Conservation (phyloP, 2,329 filamentous ascomycete genomes). For the Cordyceps cicadae region DNA sequence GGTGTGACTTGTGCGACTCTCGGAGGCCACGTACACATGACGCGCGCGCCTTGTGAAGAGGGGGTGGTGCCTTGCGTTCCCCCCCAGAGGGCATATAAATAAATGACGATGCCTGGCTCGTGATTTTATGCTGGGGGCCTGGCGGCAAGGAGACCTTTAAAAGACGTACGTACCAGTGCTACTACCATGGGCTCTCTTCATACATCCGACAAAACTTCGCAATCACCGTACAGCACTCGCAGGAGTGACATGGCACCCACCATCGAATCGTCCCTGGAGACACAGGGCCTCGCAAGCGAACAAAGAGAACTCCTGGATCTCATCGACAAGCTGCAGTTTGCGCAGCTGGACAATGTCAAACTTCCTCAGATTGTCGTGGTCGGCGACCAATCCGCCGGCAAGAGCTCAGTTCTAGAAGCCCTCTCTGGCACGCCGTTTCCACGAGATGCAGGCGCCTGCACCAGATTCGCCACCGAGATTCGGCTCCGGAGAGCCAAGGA, state of each 20-base stretch:
- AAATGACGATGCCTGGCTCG: background rate
- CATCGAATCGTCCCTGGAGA: conserved; percentile 40
- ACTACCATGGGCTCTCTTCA: background rate
- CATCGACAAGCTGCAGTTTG: conserved; percentile 46
- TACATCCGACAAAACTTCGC: conserved; percentile 1
- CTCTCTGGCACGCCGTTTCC: conserved; percentile 55
- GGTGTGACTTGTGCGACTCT: background rate
- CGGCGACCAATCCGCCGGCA: conserved; percentile 56
- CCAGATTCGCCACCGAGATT: conserved; percentile 53
- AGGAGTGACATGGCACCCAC: conserved; percentile 30
- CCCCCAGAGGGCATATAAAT: background rate
- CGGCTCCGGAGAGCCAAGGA: conserved; percentile 41
- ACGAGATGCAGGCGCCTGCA: conserved; percentile 51
- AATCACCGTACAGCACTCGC: conserved; percentile 12
- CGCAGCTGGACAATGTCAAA: conserved; percentile 43
- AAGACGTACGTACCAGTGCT: background rate
- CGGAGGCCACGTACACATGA: conserved; percentile 5
- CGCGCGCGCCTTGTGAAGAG: background rate
- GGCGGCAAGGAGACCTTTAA: background rate
- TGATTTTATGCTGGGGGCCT: background rate
- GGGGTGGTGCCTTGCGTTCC: background rate
- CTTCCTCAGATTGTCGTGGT: conserved; percentile 57
- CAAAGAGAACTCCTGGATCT: conserved; percentile 50
- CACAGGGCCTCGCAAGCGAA: conserved; percentile 43
- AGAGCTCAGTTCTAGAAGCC: conserved; percentile 56